These are phyloP conservation scores for Claviceps humidiphila DNA, from an alignment of 2,329 filamentous ascomycete genomes.

Conservation along the genomic window DNA sequence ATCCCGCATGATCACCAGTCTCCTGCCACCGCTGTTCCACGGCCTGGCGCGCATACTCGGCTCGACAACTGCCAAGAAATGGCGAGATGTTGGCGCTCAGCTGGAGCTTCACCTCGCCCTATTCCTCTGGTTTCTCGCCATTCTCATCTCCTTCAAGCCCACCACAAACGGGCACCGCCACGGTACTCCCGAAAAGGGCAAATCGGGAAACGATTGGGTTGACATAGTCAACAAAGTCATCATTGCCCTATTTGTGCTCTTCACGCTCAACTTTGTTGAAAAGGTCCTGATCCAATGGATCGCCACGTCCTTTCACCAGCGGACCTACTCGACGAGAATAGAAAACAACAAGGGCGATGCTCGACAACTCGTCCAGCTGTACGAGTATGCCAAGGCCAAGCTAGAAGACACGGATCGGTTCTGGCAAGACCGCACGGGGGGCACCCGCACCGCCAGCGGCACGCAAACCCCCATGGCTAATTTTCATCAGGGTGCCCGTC, in stretches of 20 bases:
- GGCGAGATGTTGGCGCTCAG: constrained; percentile 76
- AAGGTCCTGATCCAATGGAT: constrained; percentile 94
- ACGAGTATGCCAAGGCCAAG: constrained; percentile 65
- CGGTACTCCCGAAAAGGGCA: constrained; percentile 23
- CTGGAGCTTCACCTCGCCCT: constrained; percentile 75
- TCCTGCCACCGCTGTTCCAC: constrained; percentile 34
- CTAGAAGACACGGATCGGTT: constrained; percentile 40
- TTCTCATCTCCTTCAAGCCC: constrained; percentile 74
- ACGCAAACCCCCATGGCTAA: constrained; percentile 60
- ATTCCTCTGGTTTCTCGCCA: constrained; percentile 84
- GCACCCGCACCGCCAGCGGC: constrained; percentile 36
- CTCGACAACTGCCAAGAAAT: constrained; percentile 83
- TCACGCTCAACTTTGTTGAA: constrained; percentile 70
- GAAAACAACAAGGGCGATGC: constrained; percentile 89
- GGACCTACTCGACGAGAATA: constrained; percentile 83
- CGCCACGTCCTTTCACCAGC: constrained; percentile 79
- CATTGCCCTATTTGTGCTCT: constrained; percentile 68
- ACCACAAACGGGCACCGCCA: constrained; percentile 53
- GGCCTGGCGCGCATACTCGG: constrained; percentile 55
- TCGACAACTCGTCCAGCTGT: constrained; percentile 39
- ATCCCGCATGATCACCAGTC: constrained; percentile 39
- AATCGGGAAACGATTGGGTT: constrained; percentile 54
- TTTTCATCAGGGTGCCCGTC: constrained; percentile 61
- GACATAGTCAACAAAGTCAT: constrained; percentile 72
- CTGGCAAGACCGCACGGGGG: constrained; percentile 26